phyloP scores from a whole-genome alignment of 805 yeast species.

The Schizosaccharomyces lindneri region DNA sequence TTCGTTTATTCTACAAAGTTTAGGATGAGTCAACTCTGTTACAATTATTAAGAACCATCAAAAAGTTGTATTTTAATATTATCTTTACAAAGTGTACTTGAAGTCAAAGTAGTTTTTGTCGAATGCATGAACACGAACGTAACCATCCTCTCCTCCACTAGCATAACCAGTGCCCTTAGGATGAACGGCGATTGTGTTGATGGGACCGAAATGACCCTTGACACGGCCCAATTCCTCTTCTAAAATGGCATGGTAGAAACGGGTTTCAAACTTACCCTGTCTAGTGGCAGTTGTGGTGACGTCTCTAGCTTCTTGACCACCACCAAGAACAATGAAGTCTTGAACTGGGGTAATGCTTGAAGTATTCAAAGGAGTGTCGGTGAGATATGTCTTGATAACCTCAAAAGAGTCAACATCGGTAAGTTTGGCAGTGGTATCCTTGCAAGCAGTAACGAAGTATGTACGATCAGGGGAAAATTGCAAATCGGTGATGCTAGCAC shows the following conservation, averaged over 20 bases:
- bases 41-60: not conserved
- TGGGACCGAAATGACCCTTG: conserved; percentile 97
- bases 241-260: conserved; percentile 84
- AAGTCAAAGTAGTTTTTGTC: conserved; percentile 85
- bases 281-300: conserved; percentile 88
- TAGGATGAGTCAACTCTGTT: too few species aligned
- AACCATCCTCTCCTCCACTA: conserved; percentile 98
- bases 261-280: conserved; percentile 91
- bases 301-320: conserved; percentile 97
- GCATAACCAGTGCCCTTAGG: conserved; percentile 84
- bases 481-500: conserved; percentile 45
- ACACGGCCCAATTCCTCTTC: conserved; percentile 92
- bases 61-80: not conserved
- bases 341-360: conserved; percentile 86
- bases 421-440: conserved; percentile 65
- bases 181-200: conserved; percentile 77
- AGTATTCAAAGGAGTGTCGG: conserved; percentile 86
- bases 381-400: conserved; percentile 44
- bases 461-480: conserved; percentile 73
- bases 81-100: conserved; percentile 14
- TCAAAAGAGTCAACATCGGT: conserved; percentile 56
- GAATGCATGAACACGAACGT: conserved; percentile 75
- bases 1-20: too few species aligned
- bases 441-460: conserved; percentile 76
- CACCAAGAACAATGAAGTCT: conserved; percentile 81